These are phyloP conservation scores for Toxoplasma gondii DNA, from an alignment of 169 alveolate species.

Conservation along the genomic window DNA sequence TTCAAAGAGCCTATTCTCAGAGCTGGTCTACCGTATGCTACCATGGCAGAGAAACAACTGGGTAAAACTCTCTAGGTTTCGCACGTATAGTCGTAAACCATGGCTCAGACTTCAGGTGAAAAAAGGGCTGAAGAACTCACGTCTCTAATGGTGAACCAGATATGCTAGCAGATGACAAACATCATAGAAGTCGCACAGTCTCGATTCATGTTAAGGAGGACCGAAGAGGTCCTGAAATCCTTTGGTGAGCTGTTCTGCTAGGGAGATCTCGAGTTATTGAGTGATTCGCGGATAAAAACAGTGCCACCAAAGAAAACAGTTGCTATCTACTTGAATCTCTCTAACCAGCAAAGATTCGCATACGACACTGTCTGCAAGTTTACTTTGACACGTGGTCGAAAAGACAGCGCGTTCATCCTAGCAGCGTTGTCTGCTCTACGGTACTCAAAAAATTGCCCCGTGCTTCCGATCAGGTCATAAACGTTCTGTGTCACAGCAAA, in stretches of 20 bases:
- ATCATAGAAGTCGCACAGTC: conserved; percentile 26
- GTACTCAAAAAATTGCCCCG: neutral
- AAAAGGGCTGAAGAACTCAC: conserved; percentile 53
- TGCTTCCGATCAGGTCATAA: neutral
- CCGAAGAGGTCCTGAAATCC: conserved; percentile 15
- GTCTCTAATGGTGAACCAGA: conserved; percentile 3
- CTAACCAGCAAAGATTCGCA: conserved; percentile 4
- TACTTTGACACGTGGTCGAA: neutral
- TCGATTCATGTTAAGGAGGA: conserved; percentile 45
- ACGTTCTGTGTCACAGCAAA: neutral
- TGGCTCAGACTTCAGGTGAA: neutral
- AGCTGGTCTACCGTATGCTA: conserved; percentile 45
- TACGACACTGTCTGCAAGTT: conserved; percentile 38
- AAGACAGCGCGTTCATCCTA: neutral
- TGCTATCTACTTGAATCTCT: conserved; percentile 25
- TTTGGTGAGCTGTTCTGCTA: conserved; percentile 8
- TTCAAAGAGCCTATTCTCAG: conserved; percentile 47
- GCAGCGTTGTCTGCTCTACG: conserved; percentile 25
- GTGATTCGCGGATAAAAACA: neutral
- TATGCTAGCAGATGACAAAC: neutral
- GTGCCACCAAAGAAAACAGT: conserved; percentile 53
- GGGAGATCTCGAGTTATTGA: neutral
- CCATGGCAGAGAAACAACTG: neutral
- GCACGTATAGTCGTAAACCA: neutral
- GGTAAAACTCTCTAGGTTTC: neutral